These are phyloP conservation scores for Caryopteris hybrid DNA, from an alignment of 305 asterid genomes.

Conservation along the genomic window DNA sequence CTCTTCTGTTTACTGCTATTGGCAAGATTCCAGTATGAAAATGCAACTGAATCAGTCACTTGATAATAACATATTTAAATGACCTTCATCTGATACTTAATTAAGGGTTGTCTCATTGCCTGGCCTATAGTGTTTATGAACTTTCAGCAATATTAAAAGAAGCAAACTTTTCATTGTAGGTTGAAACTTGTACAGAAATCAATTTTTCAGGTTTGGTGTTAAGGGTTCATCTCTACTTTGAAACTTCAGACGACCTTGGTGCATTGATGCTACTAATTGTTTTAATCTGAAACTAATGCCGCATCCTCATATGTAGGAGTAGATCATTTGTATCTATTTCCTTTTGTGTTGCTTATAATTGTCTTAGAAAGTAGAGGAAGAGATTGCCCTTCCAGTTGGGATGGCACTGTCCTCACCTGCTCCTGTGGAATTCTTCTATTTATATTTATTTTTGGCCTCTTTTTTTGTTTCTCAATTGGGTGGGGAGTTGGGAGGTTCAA, in stretches of 20 bases:
- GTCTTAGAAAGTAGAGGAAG: conserved; percentile 6
- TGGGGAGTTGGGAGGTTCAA: background rate
- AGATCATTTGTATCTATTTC: background rate
- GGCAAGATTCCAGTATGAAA: background rate
- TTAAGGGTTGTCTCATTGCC: background rate
- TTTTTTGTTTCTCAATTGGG: background rate
- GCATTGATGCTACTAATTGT: background rate
- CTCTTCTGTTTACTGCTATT: background rate
- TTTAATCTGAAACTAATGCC: background rate
- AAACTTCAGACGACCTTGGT: background rate
- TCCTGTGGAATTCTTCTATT: background rate
- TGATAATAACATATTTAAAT: background rate
- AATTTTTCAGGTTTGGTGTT: background rate
- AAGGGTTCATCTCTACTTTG: background rate
- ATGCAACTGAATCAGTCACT: conserved; percentile 7
- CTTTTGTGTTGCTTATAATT: background rate
- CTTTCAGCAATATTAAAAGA: background rate
- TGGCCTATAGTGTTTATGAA: background rate
- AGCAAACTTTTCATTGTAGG: background rate
- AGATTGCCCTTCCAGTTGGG: background rate
- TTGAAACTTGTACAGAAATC: background rate
- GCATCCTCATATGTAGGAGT: background rate
- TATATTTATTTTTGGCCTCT: too few species aligned
- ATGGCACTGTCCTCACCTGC: background rate
- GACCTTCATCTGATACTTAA: background rate